Conservation (phyloP, 208 protist species). For the Leishmania martiniquensis region DNA sequence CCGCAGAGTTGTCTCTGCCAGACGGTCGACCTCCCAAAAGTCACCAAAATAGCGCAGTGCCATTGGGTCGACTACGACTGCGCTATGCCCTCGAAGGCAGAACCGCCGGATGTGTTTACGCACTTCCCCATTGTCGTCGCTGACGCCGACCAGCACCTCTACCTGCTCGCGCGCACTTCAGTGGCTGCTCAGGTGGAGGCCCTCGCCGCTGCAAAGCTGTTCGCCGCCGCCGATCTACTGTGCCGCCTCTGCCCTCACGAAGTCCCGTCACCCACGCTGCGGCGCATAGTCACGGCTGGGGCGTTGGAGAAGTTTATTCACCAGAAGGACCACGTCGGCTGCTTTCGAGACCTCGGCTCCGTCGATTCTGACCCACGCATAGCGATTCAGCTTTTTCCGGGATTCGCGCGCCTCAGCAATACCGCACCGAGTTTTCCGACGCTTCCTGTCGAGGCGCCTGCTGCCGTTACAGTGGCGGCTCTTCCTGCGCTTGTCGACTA, state of each 20-base stretch:
- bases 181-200: conserved; percentile 33
- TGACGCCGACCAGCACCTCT: conserved; percentile 35
- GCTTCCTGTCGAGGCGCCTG: background rate
- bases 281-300: conserved; percentile 35
- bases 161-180: conserved; percentile 38
- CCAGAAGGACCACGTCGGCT: conserved; percentile 34
- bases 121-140: conserved; percentile 42
- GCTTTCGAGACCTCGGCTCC: conserved; percentile 50
- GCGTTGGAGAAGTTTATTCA: conserved; percentile 49
- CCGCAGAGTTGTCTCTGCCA: conserved; percentile 17
- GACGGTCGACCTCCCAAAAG: conserved; percentile 19
- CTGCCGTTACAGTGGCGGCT: conserved; percentile 2
- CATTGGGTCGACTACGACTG: conserved; percentile 58
- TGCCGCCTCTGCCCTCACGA: conserved; percentile 64
- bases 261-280: conserved; percentile 33
- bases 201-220: conserved; percentile 30
- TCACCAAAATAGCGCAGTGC: conserved; percentile 36
- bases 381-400: conserved; percentile 51
- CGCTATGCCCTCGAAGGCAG: conserved; percentile 28
- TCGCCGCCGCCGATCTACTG: conserved; percentile 51
- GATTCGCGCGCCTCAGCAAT: conserved; percentile 7
- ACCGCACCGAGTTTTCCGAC: background rate
- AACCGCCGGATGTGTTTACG: conserved; percentile 20
- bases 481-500: conserved; percentile 30
- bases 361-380: conserved; percentile 50